Base-by-base conservation (phyloP, 176 grass and related monocot genomes). In the Pontederia crassipes region DNA sequence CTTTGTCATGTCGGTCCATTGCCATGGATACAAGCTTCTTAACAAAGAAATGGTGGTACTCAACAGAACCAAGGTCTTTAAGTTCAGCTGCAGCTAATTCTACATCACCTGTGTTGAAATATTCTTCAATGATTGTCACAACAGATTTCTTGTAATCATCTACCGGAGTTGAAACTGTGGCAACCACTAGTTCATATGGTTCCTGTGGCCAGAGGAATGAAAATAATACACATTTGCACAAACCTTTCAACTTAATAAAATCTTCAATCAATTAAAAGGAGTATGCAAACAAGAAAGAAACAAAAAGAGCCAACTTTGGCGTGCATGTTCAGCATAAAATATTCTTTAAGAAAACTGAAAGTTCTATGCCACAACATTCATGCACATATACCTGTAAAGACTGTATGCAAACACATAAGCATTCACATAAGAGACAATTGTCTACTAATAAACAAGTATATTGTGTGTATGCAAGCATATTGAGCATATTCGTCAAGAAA, bases 21-120 rank as follows among this genome's bases (percentile, higher is more conserved):
- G 66, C 66, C 16, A 57, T 69, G 53, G 66, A 69, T 11, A 69
- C 52, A 24, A 69, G 66, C 46, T 69, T 69, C 66, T 69, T 69
- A 57, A 48, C 66, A 46, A 69, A 69, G 14, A 26, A 46, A 32
- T 46, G 66, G 46, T 57, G 66, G 66, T 57, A 69, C 52, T 69
- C 66, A 15, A 17, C 66, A 69, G 53, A 47, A 8, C 52, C 66
- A 20, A 69, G 66, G 46, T 69, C 66, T 47, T 35, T 69, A 48
- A 69, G 66, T 24, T 69, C 66, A 18, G 66, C 20, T 0, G 66
- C 52, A 57, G 66, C 66, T 53, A 69, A 57, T 56, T 46, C 66
- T 4, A 69, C 66, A 69, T 57, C 66, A 46, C 66, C 66, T 14
- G 66, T 69, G 52, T 5, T 69, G 35, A 69, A 69, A 56, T 69